A percentile compares a stretch with the other conserved stretches of the same genome.
Evolutionary conservation across 768 basidiomycete genomes (phyloP).

Genomic region (Leccinum aurantiacum): DNA sequence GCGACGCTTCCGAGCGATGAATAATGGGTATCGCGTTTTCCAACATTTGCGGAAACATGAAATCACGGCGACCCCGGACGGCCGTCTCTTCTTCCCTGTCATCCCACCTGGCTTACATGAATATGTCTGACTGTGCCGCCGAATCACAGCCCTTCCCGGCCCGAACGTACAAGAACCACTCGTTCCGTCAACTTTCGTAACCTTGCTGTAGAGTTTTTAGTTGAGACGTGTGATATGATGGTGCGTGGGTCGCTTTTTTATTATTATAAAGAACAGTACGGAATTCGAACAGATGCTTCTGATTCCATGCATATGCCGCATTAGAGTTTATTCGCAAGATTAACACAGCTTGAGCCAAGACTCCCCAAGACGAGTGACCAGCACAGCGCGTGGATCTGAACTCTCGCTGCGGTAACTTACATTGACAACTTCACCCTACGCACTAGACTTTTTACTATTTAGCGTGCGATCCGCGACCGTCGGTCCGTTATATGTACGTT

Average conservation of each 20-base stretch:
- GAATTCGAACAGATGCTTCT: constrained; percentile 12
- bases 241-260: constrained; percentile 10
- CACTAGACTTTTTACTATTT: constrained; percentile 9
- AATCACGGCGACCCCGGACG: neutral
- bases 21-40: neutral
- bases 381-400: neutral
- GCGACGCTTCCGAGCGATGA: neutral
- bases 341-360: constrained; percentile 12
- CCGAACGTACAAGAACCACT: constrained; percentile 15
- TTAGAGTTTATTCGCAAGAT: constrained; percentile 23
- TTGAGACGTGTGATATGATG: constrained; percentile 2
- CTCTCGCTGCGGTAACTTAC: neutral
- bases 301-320: constrained; percentile 14
- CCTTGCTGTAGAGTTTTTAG: neutral
- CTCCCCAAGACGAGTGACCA: neutral
- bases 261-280: neutral
- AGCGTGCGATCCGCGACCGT: constrained; percentile 13
- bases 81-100: constrained; percentile 6
- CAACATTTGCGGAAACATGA: neutral
- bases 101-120: constrained; percentile 5
- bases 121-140: neutral
- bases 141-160: constrained; percentile 11
- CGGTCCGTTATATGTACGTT: constrained; percentile 3
- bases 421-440: neutral
- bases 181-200: constrained; percentile 19